A percentile compares a stretch with the other conserved stretches of the same genome.
phyloP scores from a whole-genome alignment of 2,329 filamentous ascomycete species.

The Fusarium keratoplasticum region DNA sequence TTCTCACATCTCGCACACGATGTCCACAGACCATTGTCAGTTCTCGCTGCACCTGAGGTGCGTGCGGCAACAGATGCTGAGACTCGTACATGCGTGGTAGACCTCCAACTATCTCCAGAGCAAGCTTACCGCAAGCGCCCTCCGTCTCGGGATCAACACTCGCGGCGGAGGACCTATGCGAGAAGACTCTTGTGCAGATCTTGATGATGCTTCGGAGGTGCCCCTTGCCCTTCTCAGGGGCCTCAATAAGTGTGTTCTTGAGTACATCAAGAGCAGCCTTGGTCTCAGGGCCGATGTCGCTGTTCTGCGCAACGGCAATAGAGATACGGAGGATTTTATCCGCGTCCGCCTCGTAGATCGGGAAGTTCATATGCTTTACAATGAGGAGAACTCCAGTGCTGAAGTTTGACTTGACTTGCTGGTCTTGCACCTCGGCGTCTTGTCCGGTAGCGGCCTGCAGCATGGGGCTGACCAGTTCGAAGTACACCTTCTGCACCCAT shows the following conservation, averaged over 20 bases:
- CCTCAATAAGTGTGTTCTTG: constrained; percentile 58
- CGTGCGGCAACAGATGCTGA: constrained; percentile 57
- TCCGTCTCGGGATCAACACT: constrained; percentile 35
- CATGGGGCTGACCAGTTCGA: constrained; percentile 59
- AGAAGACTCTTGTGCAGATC: constrained; percentile 56
- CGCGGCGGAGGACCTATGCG: constrained; percentile 43
- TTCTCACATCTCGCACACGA: constrained; percentile 63
- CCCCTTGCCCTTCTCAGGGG: constrained; percentile 58
- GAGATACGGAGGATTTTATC: constrained; percentile 60
- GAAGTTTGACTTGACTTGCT: constrained; percentile 52
- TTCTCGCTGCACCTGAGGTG: constrained; percentile 58
- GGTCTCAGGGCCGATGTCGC: constrained; percentile 57
- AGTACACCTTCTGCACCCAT: constrained; percentile 63
- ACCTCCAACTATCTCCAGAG: constrained; percentile 60
- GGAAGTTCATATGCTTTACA: constrained; percentile 61
- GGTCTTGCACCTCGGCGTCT: constrained; percentile 45
- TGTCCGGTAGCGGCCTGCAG: constrained; percentile 53
- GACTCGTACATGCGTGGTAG: constrained; percentile 63
- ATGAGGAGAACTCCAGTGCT: constrained; percentile 62
- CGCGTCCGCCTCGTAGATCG: constrained; percentile 64
- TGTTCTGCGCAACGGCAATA: constrained; percentile 59
- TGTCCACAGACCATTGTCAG: constrained; percentile 66
- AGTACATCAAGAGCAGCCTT: constrained; percentile 62
- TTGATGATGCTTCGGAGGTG: constrained; percentile 63
- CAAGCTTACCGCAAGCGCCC: constrained; percentile 58